Base-by-base conservation (phyloP, 2,329 filamentous ascomycete species). In the Epichloe aotearoae region DNA sequence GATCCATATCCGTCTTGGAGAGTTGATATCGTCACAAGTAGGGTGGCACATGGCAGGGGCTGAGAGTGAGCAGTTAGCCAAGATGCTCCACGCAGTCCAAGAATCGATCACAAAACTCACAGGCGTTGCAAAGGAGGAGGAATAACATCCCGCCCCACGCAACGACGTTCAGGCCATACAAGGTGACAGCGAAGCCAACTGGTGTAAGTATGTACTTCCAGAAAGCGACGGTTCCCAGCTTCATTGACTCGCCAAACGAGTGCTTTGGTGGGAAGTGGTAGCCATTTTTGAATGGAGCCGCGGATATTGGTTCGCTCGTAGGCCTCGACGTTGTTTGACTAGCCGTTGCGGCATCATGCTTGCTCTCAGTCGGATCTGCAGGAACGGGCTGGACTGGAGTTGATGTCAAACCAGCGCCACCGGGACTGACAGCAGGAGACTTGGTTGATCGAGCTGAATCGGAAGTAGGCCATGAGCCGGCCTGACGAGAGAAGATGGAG, bases 81-180 rank as follows among this genome's bases (percentile, higher is more conserved):
- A 40, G 12, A 19, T 23, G 17, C 26, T 26, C 4, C 26, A 11
- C 37, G 4, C 10, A 17, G 17, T 42, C 19, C 15, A 19, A 15
- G 7, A n/a, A 12, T 6, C 2, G 11, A 23, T 6, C 4, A n/a
- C 5, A 26, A 23, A 30, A 50, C 60, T 56, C 53, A 62, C 60
- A 51, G 19, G 76, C 87, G 59, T 88, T 87, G 70, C 83, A 85
- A 26, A 95, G 79, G 2, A 95, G 73, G 17, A 95, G 71, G 67
- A 95, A 94, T 36, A 95, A 74, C 88, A 95, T 95, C 52, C 85
- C 88, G 48, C 88, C 88, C 88, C 88, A 95, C 0, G 86, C 89
- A 10, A 95, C 79, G 19, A 95, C 77, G 56, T 91, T 90, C 52
- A 93, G 75, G 12, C 84, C 81, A 65, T 94, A 95, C 5, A 95